A percentile compares a stretch with the other conserved stretches of the same genome.
These are phyloP conservation scores for Naganishia onofrii DNA, from an alignment of 768 basidiomycete genomes.

Conservation along the genomic window DNA sequence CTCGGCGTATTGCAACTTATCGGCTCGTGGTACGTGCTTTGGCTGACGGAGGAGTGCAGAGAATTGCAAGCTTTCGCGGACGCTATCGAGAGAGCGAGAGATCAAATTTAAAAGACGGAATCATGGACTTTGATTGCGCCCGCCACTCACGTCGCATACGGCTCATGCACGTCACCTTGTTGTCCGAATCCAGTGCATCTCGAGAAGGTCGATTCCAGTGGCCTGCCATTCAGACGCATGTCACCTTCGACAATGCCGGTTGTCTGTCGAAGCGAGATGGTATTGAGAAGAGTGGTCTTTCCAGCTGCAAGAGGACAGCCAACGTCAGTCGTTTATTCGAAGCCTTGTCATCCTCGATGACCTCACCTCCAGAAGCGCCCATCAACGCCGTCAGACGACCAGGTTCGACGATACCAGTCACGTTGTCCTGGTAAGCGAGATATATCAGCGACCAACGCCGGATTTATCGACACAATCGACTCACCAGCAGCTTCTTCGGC, in stretches of 20 bases:
- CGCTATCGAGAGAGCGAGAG: slow-evolving; percentile 41
- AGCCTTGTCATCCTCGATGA: neutral
- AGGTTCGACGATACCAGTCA: slow-evolving; percentile 73
- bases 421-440: slow-evolving; percentile 57
- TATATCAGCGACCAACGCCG: slow-evolving; percentile 48
- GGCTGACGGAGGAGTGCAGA: slow-evolving; percentile 79
- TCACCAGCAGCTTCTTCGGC: neutral
- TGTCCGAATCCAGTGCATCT: slow-evolving; percentile 74
- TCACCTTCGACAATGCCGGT: slow-evolving; percentile 73
- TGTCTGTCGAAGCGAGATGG: slow-evolving; percentile 60
- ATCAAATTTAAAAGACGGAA: no score
- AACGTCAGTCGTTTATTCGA: neutral
- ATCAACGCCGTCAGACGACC: slow-evolving; percentile 58
- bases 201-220: slow-evolving; percentile 61
- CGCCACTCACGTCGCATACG: slow-evolving; percentile 58
- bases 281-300: slow-evolving; percentile 58
- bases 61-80: slow-evolving; percentile 74
- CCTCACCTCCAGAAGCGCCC: slow-evolving; percentile 35
- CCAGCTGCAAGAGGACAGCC: slow-evolving; percentile 20
- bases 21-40: slow-evolving; percentile 60
- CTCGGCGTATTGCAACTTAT: slow-evolving; percentile 70
- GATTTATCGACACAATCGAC: slow-evolving; percentile 28
- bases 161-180: slow-evolving; percentile 70
- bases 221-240: slow-evolving; percentile 63
- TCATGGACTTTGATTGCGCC: no score